Base-by-base conservation (phyloP, 2,329 filamentous ascomycete genomes). In the Ustulina deusta region DNA sequence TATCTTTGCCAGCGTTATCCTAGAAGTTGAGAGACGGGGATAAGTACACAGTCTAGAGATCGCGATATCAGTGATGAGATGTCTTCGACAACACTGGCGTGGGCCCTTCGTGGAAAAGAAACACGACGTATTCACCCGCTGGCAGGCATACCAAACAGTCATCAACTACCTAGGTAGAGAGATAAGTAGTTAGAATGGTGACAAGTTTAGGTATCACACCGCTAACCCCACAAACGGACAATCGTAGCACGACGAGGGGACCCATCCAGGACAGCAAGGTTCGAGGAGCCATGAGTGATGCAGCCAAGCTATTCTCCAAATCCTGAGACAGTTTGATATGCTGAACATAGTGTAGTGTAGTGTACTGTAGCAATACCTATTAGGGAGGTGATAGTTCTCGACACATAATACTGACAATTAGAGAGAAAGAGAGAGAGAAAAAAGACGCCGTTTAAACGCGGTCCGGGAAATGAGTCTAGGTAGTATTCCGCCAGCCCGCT, bases 401-500 rank as follows among this genome's bases (percentile, higher is more conserved):
- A 58, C 38, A 34, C 49, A 34, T 20, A 20, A 6, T 51, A 40
- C n/a, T n/a, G n/a, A n/a, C 17, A 44, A 34, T 46, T 34, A 56
- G 54, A 32, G 6, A 20, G 20, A 3, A 11, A 20, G 7, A 34
- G 2, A 20, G 9, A 5, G 17, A 34, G 38, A n/a, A 10, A 61
- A 51, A 46, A 58, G 36, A 44, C 11, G 10, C 32, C 60, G 22
- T 63, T 44, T 44, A 27, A 61, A 61, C 51, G 67, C 54, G 25
- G 68, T 63, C 29, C 60, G 61, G 57, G 61, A 69, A 34, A 59
- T 49, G 65, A 61, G 65, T 65, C 68, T 46, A 57, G 61, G 67
- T 74, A 69, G 69, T 42, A 73, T 74, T 72, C 74, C 74, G 70
- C 36, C 68, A 68, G 62, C 68, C 71, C 73, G 71, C 68, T 61